Conservation (phyloP, 164 flowering plant genomes). For the Kingdonia uniflora region DNA sequence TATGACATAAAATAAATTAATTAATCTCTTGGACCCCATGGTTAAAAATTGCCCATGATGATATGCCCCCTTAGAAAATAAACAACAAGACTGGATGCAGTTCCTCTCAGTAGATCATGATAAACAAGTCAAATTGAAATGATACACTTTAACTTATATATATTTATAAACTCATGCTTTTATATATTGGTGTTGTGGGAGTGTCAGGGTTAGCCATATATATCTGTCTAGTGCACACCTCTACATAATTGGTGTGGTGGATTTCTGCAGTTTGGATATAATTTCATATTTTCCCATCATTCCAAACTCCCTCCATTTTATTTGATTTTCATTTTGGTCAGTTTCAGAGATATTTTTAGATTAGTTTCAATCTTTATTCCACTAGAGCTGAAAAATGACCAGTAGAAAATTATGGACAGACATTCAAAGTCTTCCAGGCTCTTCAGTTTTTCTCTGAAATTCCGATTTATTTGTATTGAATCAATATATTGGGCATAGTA, state of each 20-base stretch:
- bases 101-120: constrained; percentile 15
- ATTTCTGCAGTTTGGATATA: constrained; percentile 20
- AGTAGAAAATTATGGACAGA: too few relatives aligned
- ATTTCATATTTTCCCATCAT: constrained; percentile 11
- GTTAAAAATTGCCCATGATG: constrained; percentile 33
- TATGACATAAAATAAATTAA: too few relatives aligned
- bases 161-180: neutral
- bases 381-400: too few relatives aligned
- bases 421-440: too few relatives aligned
- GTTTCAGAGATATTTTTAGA: too few relatives aligned
- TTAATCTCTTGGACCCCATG: constrained; percentile 16
- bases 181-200: constrained; percentile 21
- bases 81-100: constrained; percentile 17
- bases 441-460: neutral
- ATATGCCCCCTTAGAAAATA: constrained; percentile 16
- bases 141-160: too few relatives aligned
- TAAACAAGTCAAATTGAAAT: constrained; percentile 17
- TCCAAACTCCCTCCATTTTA: constrained; percentile 11
- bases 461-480: neutral
- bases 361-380: too few relatives aligned
- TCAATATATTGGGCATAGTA: too few relatives aligned
- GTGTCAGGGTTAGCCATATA: constrained; percentile 46
- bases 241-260: constrained; percentile 18
- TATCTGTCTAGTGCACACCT: constrained; percentile 15
- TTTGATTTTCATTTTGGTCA: too few relatives aligned